Conservation (phyloP, 129 eudicot genomes). For the Tagetes patula region DNA sequence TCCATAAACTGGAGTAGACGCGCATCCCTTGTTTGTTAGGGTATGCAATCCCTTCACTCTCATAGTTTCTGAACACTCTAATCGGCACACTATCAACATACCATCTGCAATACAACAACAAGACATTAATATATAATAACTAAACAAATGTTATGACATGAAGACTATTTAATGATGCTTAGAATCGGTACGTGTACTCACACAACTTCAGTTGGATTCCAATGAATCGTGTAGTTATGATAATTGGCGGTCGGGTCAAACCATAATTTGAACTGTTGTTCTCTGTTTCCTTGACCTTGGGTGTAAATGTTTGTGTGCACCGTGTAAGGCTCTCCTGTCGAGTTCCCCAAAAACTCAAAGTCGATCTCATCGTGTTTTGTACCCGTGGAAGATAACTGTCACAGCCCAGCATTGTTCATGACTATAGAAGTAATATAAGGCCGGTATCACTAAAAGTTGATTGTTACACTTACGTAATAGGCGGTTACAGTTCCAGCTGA, state of each 20-base stretch:
- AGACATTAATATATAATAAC: neutral
- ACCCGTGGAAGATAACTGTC: conserved; percentile 56
- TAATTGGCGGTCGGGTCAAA: conserved; percentile 68
- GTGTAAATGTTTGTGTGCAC: conserved; percentile 74
- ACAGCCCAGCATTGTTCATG: neutral
- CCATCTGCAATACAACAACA: conserved; percentile 50
- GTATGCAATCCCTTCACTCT: conserved; percentile 51
- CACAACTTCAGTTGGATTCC: conserved; percentile 69
- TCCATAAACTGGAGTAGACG: conserved; percentile 71
- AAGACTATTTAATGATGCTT: neutral
- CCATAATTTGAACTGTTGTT: conserved; percentile 69
- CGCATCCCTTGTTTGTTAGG: conserved; percentile 72
- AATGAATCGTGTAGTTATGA: conserved; percentile 75
- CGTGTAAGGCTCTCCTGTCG: conserved; percentile 66
- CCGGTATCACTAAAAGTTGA: neutral
- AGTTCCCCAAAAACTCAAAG: conserved; percentile 84
- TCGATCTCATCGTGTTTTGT: conserved; percentile 71
- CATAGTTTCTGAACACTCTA: conserved; percentile 56
- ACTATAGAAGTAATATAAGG: neutral
- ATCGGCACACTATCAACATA: conserved; percentile 59
- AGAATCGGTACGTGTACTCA: conserved; percentile 20
- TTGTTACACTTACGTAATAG: conserved; percentile 50
- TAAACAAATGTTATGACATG: neutral
- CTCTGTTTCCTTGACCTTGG: conserved; percentile 65
- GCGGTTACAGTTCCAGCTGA: conserved; percentile 83